Percentiles rank a stretch among this genome's conserved stretches.
Evolutionary conservation across 768 basidiomycete genomes (phyloP).

Genomic region (Chalciporus sphaerocephalus): DNA sequence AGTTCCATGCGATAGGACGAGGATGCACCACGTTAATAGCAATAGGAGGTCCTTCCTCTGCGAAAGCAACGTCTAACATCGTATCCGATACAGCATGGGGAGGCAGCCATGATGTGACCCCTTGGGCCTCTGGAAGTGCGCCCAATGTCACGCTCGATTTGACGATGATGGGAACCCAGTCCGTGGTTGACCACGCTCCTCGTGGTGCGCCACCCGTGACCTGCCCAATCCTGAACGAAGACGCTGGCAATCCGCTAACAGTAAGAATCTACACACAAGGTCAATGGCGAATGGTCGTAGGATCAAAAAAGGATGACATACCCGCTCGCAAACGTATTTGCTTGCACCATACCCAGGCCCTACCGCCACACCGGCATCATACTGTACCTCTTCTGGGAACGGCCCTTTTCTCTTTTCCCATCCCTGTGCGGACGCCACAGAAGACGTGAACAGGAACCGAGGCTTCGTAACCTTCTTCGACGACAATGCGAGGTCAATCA

Average conservation of each 20-base stretch:
- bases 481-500: slow-evolving; percentile 24
- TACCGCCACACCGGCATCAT: slow-evolving; percentile 25
- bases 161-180: slow-evolving; percentile 37
- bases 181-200: slow-evolving; percentile 36
- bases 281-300: not conserved
- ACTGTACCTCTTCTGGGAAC: slow-evolving; percentile 33
- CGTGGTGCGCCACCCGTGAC: slow-evolving; percentile 31
- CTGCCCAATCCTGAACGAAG: slow-evolving; percentile 36
- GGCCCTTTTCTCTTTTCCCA: slow-evolving; percentile 12
- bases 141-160: slow-evolving; percentile 32
- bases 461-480: slow-evolving; percentile 26
- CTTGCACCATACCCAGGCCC: slow-evolving; percentile 36
- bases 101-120: slow-evolving; percentile 30
- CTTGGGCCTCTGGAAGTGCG: slow-evolving; percentile 28
- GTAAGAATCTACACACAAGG: slow-evolving; percentile 25
- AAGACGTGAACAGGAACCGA: slow-evolving; percentile 40
- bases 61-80: slow-evolving; percentile 29
- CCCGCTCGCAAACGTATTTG: slow-evolving; percentile 27
- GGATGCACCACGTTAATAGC: slow-evolving; percentile 34
- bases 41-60: slow-evolving; percentile 12
- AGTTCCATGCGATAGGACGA: slow-evolving; percentile 26
- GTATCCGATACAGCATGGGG: slow-evolving; percentile 23
- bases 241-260: slow-evolving; percentile 29
- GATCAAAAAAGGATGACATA: slow-evolving; percentile 14
- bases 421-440: slow-evolving; percentile 28